Base-by-base conservation (phyloP, 148 eudicot species). In the Talinum fruticosum region DNA sequence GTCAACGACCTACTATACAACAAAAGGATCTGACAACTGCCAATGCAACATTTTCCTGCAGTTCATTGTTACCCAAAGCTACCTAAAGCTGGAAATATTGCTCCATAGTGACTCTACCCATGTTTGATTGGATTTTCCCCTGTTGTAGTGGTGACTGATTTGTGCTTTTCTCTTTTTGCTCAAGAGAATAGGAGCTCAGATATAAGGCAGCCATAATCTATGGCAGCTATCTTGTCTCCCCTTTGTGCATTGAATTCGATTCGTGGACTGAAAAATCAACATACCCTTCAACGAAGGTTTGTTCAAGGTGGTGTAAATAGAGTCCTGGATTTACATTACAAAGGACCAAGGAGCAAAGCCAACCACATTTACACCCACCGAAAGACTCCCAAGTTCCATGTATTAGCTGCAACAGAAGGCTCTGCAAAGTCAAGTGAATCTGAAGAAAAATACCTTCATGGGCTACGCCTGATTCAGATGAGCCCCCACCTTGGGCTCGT, bases 401-500 rank as follows among this genome's bases (percentile, higher is more conserved):
- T 88, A 36, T 24, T 72, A 64, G 89, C 92, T 44, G 87, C 78
- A 16, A 85, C 85, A 21, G 83, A 85, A 81, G 81, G 85, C 61
- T 86, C 86, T 29, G 84, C 83, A 41, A 88, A 88, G 54, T 73
- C 89, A 7, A 84, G 79, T 18, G 85, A 90, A 51, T 80, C 87
- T 23, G 85, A 86, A 53, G 86, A 90, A 54, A 75, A 87, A 71
- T 90, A 64, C 99, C 99, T 30, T 81, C 91, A 10, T 96, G 99
- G 99, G 99, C 97, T 49, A 82, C 78, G 71, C 97, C 90, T 2
- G 91, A 86, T 75, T 89, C 99, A 0, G 92, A 90, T n/a, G 99
- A 93, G 85, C 97, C 90, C 2, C 99, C 99, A 2, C 99, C 99
- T 41, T 96, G 99, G 99, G 99, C 97, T 62, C 86, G 93, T 21